Conservation (phyloP, 352 stramenopile genomes). For the Blastocystis hominis region DNA sequence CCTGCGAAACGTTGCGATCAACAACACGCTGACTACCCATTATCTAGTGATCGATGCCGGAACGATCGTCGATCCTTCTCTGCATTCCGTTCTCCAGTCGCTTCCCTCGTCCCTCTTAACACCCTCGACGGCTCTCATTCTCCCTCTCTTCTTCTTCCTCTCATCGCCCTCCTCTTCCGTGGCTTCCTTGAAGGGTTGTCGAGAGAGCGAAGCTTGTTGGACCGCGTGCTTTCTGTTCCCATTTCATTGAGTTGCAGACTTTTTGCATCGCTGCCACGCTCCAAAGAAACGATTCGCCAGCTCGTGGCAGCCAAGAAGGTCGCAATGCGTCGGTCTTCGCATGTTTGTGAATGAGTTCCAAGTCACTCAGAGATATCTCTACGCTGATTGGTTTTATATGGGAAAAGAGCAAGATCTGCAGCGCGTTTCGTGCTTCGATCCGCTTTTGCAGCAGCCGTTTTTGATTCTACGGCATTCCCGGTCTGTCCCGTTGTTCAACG, state of each 20-base stretch:
- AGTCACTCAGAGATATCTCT: not conserved
- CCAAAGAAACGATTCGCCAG: not conserved
- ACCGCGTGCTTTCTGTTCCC: not conserved
- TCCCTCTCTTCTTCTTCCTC: not conserved
- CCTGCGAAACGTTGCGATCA: constrained; percentile 19
- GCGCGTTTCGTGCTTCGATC: constrained; percentile 12
- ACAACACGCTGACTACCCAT: not conserved
- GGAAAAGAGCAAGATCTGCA: not conserved
- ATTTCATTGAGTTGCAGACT: not conserved
- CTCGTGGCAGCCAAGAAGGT: not conserved
- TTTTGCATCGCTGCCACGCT: not conserved
- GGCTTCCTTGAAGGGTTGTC: not conserved
- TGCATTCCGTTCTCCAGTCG: not conserved
- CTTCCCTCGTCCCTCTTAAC: not conserved
- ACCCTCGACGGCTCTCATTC: not conserved
- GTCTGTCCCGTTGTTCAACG: not conserved
- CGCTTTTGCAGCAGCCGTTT: not conserved
- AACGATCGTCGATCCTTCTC: not conserved
- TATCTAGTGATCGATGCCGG: constrained; percentile 21
- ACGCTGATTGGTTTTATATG: constrained; percentile 13
- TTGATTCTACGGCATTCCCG: not conserved
- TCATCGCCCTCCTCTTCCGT: too few relatives aligned
- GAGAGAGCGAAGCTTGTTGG: not conserved
- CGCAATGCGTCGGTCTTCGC: not conserved
- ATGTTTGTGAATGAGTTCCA: not conserved